Conservation (phyloP, 768 basidiomycete genomes). For the Chiua virens region DNA sequence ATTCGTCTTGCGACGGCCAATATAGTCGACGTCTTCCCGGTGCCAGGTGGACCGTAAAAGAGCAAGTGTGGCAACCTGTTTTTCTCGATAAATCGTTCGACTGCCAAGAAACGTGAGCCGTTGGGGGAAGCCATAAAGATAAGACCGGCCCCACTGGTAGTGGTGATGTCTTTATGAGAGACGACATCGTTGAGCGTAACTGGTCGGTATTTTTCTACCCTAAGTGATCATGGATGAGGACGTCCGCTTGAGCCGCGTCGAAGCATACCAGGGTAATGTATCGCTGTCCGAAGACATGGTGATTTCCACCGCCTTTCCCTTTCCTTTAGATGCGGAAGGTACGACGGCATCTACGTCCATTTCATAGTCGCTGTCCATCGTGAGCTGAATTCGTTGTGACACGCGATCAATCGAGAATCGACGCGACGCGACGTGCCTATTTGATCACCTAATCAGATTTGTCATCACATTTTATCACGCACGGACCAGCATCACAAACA, state of each 20-base stretch:
- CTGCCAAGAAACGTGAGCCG: conserved; percentile 41
- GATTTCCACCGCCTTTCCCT: conserved; percentile 59
- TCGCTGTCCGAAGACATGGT: conserved; percentile 51
- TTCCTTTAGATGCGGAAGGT: conserved; percentile 53
- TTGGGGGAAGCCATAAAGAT: background rate
- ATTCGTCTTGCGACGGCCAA: conserved; percentile 93
- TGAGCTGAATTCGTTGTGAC: background rate
- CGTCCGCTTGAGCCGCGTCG: background rate
- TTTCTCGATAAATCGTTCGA: conserved; percentile 95
- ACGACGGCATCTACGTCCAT: conserved; percentile 43
- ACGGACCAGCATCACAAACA: conserved; percentile 44
- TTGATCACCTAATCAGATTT: conserved; percentile 2
- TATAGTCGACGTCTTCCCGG: conserved; percentile 97
- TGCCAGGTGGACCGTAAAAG: conserved; percentile 98
- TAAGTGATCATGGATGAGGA: conserved; percentile 29
- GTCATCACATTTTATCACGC: conserved; percentile 29
- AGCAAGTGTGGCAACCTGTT: conserved; percentile 92
- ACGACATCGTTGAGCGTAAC: conserved; percentile 92
- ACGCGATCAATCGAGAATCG: background rate
- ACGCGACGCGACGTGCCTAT: conserved; percentile 23
- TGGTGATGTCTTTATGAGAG: conserved; percentile 93
- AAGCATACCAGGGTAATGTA: conserved; percentile 77
- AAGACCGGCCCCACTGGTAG: conserved; percentile 63
- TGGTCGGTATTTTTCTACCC: conserved; percentile 99
- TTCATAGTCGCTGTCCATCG: conserved; percentile 45